Base-by-base conservation (phyloP, 306 rosid genomes). In the Cucurbita argyrosperma region DNA sequence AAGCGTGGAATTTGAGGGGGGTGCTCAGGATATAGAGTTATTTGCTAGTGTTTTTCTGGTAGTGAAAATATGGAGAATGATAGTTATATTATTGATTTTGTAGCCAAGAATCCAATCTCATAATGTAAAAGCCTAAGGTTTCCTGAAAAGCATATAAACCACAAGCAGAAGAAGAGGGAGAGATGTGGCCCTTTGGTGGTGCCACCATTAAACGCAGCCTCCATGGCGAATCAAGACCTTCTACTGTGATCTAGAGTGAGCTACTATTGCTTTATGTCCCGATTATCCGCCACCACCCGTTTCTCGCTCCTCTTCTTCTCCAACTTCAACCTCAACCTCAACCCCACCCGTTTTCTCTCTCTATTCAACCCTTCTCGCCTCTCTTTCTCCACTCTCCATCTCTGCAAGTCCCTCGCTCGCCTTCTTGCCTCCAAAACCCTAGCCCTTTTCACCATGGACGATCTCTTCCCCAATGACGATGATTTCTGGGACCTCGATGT, bases 371-470 rank as follows among this genome's bases (percentile, higher is more conserved):
- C 72, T 47, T 8, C 57, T 50, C 63, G 63, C 16, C 49, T 85
- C 82, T 83, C 89, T 57, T 75, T 80, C 86, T 76, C 92, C 62
- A 76, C 97, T 79, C 81, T 85, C 80, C 81, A 74, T 61, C 80
- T 82, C 89, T 88, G 88, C 90, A 92, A 83, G 81, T 84, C 86
- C 61, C 19, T 90, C 40, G 76, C 80, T 59, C 84, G 88, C 76
- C 83, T 75, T 67, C 37, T 87, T 61, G 80, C 79, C 68, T 82
- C 87, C 80, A 90, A 76, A 86, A 74, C 96, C 85, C 87, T 82
- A 71, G 80, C 87, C 12, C 73, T 83, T 77, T 71, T 86, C 87
- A 14, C 81, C 75, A 92, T 92, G 96, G 92, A 87, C 7, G 79
- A 72, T 65, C 30, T 64, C 80, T 82, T 74, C 76, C 21, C 65